Evolutionary conservation across 306 rosid genomes (phyloP).

Genomic region (Myrica gale): DNA sequence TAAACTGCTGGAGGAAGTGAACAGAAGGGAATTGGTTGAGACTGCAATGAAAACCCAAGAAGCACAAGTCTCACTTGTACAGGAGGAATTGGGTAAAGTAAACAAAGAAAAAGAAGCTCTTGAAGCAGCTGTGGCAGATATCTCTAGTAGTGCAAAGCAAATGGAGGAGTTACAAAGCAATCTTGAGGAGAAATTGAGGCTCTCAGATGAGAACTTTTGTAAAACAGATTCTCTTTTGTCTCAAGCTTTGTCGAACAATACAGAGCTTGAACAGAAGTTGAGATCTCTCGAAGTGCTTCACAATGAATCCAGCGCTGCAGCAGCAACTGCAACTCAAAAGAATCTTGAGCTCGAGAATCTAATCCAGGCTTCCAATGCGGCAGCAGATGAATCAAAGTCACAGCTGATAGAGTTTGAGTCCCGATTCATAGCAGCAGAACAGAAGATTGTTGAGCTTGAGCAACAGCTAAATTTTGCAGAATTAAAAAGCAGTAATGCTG

Average conservation of each 20-base stretch:
- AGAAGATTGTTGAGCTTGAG: constrained; percentile 79
- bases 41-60: constrained; percentile 49
- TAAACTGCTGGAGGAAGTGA: constrained; percentile 66
- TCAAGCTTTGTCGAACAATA: constrained; percentile 60
- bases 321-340: constrained; percentile 59
- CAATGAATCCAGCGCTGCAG: constrained; percentile 56
- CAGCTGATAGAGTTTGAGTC: constrained; percentile 69
- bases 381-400: constrained; percentile 64
- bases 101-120: constrained; percentile 49
- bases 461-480: constrained; percentile 56
- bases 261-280: constrained; percentile 77
- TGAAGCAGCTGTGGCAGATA: constrained; percentile 53
- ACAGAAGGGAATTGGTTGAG: constrained; percentile 53
- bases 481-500: constrained; percentile 56
- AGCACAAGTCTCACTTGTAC: constrained; percentile 39
- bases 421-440: constrained; percentile 54
- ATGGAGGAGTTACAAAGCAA: constrained; percentile 50
- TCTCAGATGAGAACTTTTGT: constrained; percentile 54
- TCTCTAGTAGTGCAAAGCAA: constrained; percentile 41
- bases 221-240: constrained; percentile 71
- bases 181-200: constrained; percentile 66
- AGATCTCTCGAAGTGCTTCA: constrained; percentile 72
- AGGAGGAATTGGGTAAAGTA: constrained; percentile 48
- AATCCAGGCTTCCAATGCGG: constrained; percentile 51
- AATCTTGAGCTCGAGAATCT: constrained; percentile 71